Conservation (phyloP, 768 basidiomycete genomes). For the Hericium coralloides region DNA sequence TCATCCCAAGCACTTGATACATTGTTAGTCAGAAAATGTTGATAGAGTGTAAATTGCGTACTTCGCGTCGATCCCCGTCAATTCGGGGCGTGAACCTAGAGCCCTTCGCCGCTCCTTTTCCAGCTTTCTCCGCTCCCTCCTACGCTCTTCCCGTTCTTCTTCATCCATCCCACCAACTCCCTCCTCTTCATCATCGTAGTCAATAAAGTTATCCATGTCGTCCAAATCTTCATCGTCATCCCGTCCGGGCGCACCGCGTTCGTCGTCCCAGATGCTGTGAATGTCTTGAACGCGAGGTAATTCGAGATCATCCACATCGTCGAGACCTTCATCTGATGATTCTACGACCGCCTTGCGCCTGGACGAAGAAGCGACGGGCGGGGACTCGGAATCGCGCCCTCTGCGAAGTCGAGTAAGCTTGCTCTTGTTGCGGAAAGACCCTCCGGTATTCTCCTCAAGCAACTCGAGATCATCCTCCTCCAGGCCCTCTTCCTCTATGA, state of each 20-base stretch:
- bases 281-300: conserved; percentile 48
- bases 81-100: conserved; percentile 57
- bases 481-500: conserved; percentile 57
- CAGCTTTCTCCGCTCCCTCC: conserved; percentile 57
- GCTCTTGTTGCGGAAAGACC: conserved; percentile 50
- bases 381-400: conserved; percentile 63
- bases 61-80: conserved; percentile 78
- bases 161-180: conserved; percentile 58
- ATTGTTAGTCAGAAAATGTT: not conserved
- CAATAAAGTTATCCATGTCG: conserved; percentile 69
- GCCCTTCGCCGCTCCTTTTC: conserved; percentile 60
- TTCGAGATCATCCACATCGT: conserved; percentile 39
- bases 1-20: conserved; percentile 81
- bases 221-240: conserved; percentile 64
- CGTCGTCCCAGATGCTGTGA: conserved; percentile 83
- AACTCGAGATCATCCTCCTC: conserved; percentile 88
- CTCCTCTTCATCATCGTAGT: conserved; percentile 60
- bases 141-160: conserved; percentile 65
- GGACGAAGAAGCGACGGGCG: conserved; percentile 51
- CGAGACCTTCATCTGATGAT: conserved; percentile 70
- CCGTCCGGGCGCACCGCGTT: conserved; percentile 34
- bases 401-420: conserved; percentile 70
- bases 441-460: conserved; percentile 77
- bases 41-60: conserved; percentile 31
- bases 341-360: conserved; percentile 52